These are phyloP conservation scores for Darksidea phi DNA, from an alignment of 495 filamentous ascomycete genomes.

Conservation along the genomic window DNA sequence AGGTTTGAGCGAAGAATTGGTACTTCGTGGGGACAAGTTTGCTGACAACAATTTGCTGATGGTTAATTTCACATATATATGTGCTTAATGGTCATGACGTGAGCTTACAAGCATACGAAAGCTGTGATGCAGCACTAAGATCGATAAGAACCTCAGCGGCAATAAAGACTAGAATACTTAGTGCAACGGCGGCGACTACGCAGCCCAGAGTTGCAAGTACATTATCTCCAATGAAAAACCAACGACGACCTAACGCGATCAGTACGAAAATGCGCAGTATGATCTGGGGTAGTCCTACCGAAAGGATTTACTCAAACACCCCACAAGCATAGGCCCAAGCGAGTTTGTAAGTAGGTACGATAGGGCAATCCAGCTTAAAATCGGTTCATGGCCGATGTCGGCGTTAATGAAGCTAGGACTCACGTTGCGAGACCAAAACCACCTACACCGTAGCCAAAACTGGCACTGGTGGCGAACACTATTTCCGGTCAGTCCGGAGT, in stretches of 20 bases:
- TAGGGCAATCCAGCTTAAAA: slow-evolving; percentile 40
- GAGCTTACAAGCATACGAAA: slow-evolving; percentile 37
- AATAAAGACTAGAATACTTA: slow-evolving; percentile 32
- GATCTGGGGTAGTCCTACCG: slow-evolving; percentile 11
- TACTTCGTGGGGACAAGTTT: slow-evolving; percentile 30
- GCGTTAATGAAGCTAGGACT: slow-evolving; percentile 33
- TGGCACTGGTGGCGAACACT: slow-evolving; percentile 33
- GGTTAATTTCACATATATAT: not conserved
- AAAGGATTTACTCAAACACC: slow-evolving; percentile 42
- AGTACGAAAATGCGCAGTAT: not conserved
- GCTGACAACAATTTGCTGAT: slow-evolving; percentile 26
- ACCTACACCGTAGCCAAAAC: slow-evolving; percentile 30
- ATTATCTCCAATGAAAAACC: slow-evolving; percentile 38
- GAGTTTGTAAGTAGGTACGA: slow-evolving; percentile 39
- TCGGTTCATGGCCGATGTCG: slow-evolving; percentile 33
- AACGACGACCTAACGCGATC: slow-evolving; percentile 28
- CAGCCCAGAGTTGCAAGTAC: slow-evolving; percentile 36
- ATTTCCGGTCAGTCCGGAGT: not conserved
- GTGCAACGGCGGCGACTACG: slow-evolving; percentile 40
- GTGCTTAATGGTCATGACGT: not conserved
- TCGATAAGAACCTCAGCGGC: slow-evolving; percentile 40
- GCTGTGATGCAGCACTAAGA: slow-evolving; percentile 37
- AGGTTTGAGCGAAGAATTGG: slow-evolving; percentile 26
- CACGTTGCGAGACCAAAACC: slow-evolving; percentile 29
- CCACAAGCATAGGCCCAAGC: slow-evolving; percentile 38